Base-by-base conservation (phyloP, 352 stramenopile genomes). In the Globisporangium barbulae region DNA sequence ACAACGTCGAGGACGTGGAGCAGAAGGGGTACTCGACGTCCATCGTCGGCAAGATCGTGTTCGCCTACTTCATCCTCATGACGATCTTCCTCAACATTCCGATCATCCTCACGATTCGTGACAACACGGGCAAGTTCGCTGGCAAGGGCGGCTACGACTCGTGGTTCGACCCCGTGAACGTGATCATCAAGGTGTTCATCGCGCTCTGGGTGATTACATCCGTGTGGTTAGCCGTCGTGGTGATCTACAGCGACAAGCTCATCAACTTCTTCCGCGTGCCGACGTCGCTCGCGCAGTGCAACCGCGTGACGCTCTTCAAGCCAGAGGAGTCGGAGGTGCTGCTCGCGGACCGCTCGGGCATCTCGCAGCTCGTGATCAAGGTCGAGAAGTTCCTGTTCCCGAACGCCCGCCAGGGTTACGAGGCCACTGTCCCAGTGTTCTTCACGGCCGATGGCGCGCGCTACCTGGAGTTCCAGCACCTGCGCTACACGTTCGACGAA, bases 241-340 rank as follows among this genome's bases (percentile, higher is more conserved):
- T 91, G 9, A 59, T 81, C 15, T 79, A 74, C 54, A 64, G 70
- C 17, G 63, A 74, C 5, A 61, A 80, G 39, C 58, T 91, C 5
- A 44, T 75, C 67, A 89, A 91, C 67, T 91, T 85, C 54, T 91
- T 90, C 66, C 74, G 80, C 19, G 68, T 76, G 45, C 76, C 69
- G 10, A 72, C 68, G 5, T 53, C 73, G 5, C 56, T 89, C 47
- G 71, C 76, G 44, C 68, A 62, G 1, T 86, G 76, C 62, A 65
- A 80, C 55, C 80, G 69, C 61, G 80, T 90, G 25, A 69, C 74
- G 58, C 80, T 91, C 62, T 78, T 76, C 70, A 89, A 91, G 57
- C 70, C 71, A 1, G 79, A 89, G 56, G 61, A 68, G 59, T 84
- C 71, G 7, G 72, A 89, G 56, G 74, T 87, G 12, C 73, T 90